These are phyloP conservation scores for Eimeria brunetti DNA, from an alignment of 169 alveolate species.

Conservation along the genomic window DNA sequence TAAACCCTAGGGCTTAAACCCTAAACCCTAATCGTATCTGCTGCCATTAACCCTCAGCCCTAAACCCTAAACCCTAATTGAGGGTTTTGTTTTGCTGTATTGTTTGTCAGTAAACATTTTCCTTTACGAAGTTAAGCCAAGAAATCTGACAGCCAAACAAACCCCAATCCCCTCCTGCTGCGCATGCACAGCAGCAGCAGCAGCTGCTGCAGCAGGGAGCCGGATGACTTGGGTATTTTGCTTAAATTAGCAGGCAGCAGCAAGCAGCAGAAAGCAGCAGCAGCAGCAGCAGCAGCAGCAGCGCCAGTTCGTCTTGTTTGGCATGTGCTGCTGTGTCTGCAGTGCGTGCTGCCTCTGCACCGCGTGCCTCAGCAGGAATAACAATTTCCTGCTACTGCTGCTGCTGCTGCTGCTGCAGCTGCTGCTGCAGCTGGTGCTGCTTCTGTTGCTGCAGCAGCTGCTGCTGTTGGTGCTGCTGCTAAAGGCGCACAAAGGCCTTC, in stretches of 20 bases:
- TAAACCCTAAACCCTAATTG: constrained; percentile 5
- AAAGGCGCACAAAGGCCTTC: too few species aligned
- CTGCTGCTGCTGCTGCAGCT: too few species aligned
- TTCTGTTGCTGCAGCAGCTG: too few species aligned
- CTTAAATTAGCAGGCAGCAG: background rate
- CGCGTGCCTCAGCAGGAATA: too few species aligned
- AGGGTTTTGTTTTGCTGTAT: background rate
- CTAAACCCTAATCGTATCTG: too few species aligned
- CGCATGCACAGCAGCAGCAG: background rate
- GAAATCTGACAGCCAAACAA: background rate
- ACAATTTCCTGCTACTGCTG: too few species aligned
- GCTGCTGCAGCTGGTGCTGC: too few species aligned
- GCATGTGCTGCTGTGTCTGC: background rate
- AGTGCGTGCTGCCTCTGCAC: background rate
- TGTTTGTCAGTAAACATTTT: background rate
- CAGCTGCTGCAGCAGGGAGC: background rate
- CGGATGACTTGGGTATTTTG: background rate
- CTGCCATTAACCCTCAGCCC: constrained; percentile 8
- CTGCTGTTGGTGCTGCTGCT: too few species aligned
- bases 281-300: constrained; percentile 26
- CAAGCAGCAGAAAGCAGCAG: background rate
- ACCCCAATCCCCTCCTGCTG: background rate
- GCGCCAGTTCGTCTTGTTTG: background rate
- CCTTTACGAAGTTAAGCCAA: background rate
- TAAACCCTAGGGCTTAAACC: too few species aligned